Base-by-base conservation (phyloP, 176 grass and related monocot genomes). In the Oryza punctata region DNA sequence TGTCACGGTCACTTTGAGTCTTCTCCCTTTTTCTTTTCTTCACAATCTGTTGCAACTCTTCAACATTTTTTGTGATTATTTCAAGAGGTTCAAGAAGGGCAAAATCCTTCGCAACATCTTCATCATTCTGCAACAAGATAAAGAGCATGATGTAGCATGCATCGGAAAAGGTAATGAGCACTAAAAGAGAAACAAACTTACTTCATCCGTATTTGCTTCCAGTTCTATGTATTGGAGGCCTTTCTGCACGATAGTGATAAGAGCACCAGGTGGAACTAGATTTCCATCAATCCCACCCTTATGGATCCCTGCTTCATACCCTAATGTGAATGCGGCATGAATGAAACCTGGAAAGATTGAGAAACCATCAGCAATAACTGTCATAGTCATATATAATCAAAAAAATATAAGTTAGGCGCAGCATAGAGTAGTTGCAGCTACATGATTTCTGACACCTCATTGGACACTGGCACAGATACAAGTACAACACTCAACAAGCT, bases 161-260 rank as follows among this genome's bases (percentile, higher is more conserved):
- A 63, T 59, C 10, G 0, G 46, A 19, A 41, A 57, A 41, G 67
- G 54, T 37, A 79, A 44, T 35, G 65, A 79, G 45, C 52, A 75
- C 28, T 54, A 49, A 57, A 82, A 78, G 45, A 33, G 41, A 77
- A 94, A 85, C 46, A 54, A 37, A 52, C 71, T 79, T 83, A 97
- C 95, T 59, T 81, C 89, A 15, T 91, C 86, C 14, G 91, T 82
- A 78, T 98, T 98, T 81, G 96, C 93, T 87, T 98, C 96, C 70
- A 98, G 69, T 78, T 98, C 96, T 84, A 95, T 98, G 85, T 98
- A 98, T 35, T 98, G 96, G 19, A 98, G 87, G 60, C 96, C 96
- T 85, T 98, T 98, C 75, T 98, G 96, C 54, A 98, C 87, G 75
- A 98, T 43, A 66, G 93, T 93, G 65, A 98, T 91, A 63, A 98